These are phyloP conservation scores for Apiospora hydei DNA, from an alignment of 2,329 filamentous ascomycete species.

Conservation along the genomic window DNA sequence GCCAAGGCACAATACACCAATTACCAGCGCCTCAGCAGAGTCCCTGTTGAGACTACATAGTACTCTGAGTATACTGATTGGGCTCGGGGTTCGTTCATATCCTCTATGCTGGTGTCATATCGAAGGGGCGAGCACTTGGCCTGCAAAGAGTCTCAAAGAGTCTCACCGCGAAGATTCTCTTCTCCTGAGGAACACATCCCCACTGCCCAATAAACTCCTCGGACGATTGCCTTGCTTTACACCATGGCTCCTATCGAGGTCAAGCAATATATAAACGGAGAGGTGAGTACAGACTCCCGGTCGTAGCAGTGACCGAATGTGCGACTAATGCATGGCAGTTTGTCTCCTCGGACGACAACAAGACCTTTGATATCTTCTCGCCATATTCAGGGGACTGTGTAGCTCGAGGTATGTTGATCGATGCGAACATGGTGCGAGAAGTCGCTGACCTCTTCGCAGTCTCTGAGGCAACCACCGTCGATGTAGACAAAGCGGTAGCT, in stretches of 20 bases:
- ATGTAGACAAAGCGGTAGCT: slow-evolving; percentile 36
- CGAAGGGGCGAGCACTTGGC: no score
- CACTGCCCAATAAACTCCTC: background rate
- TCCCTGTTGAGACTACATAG: background rate
- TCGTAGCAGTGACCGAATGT: background rate
- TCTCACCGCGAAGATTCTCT: background rate
- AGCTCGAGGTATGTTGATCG: slow-evolving; percentile 25
- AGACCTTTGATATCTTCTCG: slow-evolving; percentile 32
- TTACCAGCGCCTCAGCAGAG: background rate
- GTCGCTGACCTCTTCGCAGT: slow-evolving; percentile 5
- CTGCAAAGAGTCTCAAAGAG: background rate
- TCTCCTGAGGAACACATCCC: background rate
- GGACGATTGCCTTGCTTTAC: background rate
- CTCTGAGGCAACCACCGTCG: slow-evolving; percentile 32
- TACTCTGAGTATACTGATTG: no score
- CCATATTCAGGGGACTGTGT: slow-evolving; percentile 31
- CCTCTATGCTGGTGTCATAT: background rate
- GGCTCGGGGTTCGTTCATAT: background rate
- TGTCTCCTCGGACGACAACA: slow-evolving; percentile 28
- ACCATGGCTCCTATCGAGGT: slow-evolving; percentile 30
- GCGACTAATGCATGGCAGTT: slow-evolving; percentile 23
- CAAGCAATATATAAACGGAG: slow-evolving; percentile 31
- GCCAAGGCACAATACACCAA: background rate
- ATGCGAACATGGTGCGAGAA: background rate
- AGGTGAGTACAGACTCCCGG: slow-evolving; percentile 25